A percentile compares a stretch with the other conserved stretches of the same genome.
Evolutionary conservation across 768 basidiomycete species (phyloP).

Genomic region (Vararia minispora): DNA sequence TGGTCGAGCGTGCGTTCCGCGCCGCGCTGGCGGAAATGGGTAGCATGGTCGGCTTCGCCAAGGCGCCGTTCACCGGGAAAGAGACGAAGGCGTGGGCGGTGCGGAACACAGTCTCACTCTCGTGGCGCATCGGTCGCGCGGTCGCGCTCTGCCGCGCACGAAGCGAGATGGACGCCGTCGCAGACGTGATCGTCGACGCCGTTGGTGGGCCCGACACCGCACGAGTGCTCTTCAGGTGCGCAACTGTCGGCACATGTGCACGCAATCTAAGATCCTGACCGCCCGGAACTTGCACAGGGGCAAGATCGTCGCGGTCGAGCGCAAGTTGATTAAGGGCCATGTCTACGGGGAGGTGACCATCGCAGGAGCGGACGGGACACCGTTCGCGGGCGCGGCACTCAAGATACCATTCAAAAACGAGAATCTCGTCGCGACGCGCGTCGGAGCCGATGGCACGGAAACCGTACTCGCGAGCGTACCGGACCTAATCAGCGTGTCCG

Average conservation of each 20-base stretch:
- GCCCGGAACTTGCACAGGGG: slow-evolving; percentile 4
- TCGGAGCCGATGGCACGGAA: slow-evolving; percentile 20
- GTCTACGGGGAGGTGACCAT: slow-evolving; percentile 28
- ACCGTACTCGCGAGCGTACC: slow-evolving; percentile 50
- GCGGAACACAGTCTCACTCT: slow-evolving; percentile 42
- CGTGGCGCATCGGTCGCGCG: slow-evolving; percentile 54
- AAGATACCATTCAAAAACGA: slow-evolving; percentile 50
- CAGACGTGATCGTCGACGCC: slow-evolving; percentile 18
- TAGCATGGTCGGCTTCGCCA: slow-evolving; percentile 34
- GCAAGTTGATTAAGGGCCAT: slow-evolving; percentile 30
- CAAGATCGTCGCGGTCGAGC: slow-evolving; percentile 43
- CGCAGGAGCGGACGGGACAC: slow-evolving; percentile 15
- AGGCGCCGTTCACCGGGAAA: slow-evolving; percentile 27
- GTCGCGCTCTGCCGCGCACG: slow-evolving; percentile 39
- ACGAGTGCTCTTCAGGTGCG: slow-evolving; percentile 38
- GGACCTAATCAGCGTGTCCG: slow-evolving; percentile 53
- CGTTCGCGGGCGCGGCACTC: slow-evolving; percentile 1
- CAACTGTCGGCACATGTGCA: no score
- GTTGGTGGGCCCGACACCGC: slow-evolving; percentile 20
- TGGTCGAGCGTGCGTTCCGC: slow-evolving; percentile 35
- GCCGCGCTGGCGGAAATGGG: slow-evolving; percentile 43
- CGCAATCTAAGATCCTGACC: slow-evolving; percentile 2
- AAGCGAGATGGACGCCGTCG: slow-evolving; percentile 27
- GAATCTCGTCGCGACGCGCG: slow-evolving; percentile 28
- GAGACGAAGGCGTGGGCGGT: slow-evolving; percentile 26